These are phyloP conservation scores for Fusarium piperis DNA, from an alignment of 2,329 filamentous ascomycete species.

Conservation along the genomic window DNA sequence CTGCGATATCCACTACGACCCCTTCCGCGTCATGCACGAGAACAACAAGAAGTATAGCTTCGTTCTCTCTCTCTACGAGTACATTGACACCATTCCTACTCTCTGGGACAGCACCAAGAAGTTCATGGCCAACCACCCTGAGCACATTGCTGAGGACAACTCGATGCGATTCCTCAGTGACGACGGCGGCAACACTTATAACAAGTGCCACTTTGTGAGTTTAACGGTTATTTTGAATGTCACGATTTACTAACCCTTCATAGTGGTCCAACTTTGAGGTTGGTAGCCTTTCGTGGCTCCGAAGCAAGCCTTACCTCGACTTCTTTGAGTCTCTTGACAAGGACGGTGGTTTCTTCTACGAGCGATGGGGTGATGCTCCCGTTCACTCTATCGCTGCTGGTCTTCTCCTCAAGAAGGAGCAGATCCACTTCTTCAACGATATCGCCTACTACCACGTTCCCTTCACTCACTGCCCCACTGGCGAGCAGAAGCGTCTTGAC, in stretches of 20 bases:
- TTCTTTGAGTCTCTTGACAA: slow-evolving; percentile 89
- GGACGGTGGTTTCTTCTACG: slow-evolving; percentile 98
- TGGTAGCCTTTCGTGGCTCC: slow-evolving; percentile 91
- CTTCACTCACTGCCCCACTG: slow-evolving; percentile 96
- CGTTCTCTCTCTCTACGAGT: slow-evolving; percentile 94
- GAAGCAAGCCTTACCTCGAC: slow-evolving; percentile 87
- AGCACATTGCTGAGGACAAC: slow-evolving; percentile 87
- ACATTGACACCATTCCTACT: slow-evolving; percentile 93
- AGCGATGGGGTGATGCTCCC: slow-evolving; percentile 97
- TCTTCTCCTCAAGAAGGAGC: slow-evolving; percentile 87
- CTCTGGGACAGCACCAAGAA: slow-evolving; percentile 96
- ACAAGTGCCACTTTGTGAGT: slow-evolving; percentile 94
- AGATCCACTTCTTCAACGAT: slow-evolving; percentile 99
- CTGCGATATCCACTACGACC: slow-evolving; percentile 95
- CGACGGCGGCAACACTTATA: slow-evolving; percentile 91
- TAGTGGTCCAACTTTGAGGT: slow-evolving; percentile 99
- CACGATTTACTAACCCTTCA: slow-evolving; percentile 36
- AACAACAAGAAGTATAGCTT: slow-evolving; percentile 99
- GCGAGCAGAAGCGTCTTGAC: slow-evolving; percentile 83
- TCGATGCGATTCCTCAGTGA: slow-evolving; percentile 92
- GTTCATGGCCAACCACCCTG: slow-evolving; percentile 89
- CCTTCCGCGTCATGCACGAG: slow-evolving; percentile 96
- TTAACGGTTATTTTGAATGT: not conserved
- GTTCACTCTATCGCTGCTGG: slow-evolving; percentile 97
- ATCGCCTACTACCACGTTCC: slow-evolving; percentile 98